phyloP scores from a whole-genome alignment of 306 rosid species.

The Pyrus betulifolia region DNA sequence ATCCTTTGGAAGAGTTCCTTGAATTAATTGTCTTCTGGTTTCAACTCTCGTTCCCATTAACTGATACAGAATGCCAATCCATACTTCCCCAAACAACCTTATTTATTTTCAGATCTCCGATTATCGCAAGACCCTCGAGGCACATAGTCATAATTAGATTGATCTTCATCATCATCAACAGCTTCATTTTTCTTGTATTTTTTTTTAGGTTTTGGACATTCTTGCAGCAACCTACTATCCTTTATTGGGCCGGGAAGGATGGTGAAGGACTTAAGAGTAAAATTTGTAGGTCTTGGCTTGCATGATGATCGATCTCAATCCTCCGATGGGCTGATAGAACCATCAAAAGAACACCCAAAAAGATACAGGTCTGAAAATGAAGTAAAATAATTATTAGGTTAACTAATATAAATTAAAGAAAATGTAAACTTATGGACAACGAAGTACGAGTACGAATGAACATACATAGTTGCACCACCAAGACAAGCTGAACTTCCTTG shows the following conservation, averaged over 20 bases:
- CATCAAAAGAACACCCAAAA: constrained; percentile 53
- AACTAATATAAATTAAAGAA: neutral
- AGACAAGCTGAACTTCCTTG: constrained; percentile 56
- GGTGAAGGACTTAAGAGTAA: constrained; percentile 35
- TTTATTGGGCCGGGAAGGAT: neutral
- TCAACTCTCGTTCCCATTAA: neutral
- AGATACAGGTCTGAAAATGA: constrained; percentile 62
- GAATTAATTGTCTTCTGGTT: neutral
- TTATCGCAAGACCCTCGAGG: neutral
- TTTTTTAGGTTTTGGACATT: neutral
- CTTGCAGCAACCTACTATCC: neutral
- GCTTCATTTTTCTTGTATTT: neutral
- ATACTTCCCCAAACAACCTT: neutral
- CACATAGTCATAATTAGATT: neutral
- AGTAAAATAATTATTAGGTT: neutral
- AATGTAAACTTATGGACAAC: neutral
- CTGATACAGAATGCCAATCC: neutral
- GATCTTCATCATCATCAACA: neutral
- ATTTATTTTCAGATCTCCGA: neutral
- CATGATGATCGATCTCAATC: constrained; percentile 59
- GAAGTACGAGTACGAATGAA: neutral
- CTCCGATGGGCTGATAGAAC: constrained; percentile 70
- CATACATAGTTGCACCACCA: constrained; percentile 78
- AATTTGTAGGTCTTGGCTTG: constrained; percentile 47
- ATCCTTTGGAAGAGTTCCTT: neutral